phyloP scores from a whole-genome alignment of 1,284 basidiomycete genomes.

The Lentinus polychrous region DNA sequence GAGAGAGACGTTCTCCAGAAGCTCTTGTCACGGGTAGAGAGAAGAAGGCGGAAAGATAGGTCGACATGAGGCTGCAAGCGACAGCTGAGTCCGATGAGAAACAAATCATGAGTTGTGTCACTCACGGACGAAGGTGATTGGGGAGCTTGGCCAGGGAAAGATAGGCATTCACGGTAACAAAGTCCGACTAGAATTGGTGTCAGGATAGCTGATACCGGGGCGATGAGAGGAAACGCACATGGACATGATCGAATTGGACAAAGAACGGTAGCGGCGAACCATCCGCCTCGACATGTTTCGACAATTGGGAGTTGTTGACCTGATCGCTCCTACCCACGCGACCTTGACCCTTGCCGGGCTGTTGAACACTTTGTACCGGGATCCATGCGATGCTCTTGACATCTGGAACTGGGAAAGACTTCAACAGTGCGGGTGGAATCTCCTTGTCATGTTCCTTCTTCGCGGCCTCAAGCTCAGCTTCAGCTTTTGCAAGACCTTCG shows the following conservation, averaged over 20 bases:
- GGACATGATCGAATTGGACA: slow-evolving; percentile 85
- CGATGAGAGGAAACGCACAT: slow-evolving; percentile 38
- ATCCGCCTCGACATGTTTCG: slow-evolving; percentile 68
- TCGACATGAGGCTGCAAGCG: slow-evolving; percentile 58
- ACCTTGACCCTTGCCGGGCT: slow-evolving; percentile 44
- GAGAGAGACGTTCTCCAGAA: slow-evolving; percentile 64
- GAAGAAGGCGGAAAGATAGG: slow-evolving; percentile 88
- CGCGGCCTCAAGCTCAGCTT: slow-evolving; percentile 69
- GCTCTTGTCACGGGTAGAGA: slow-evolving; percentile 76
- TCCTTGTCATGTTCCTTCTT: slow-evolving; percentile 83
- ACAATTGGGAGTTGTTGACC: slow-evolving; percentile 33
- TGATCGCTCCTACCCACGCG: slow-evolving; percentile 20
- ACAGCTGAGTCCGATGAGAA: slow-evolving; percentile 7
- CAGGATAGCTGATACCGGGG: background rate
- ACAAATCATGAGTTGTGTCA: slow-evolving; percentile 12
- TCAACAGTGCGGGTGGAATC: slow-evolving; percentile 79
- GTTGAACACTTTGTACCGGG: slow-evolving; percentile 77
- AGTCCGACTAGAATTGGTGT: slow-evolving; percentile 65
- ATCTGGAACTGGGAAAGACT: slow-evolving; percentile 81
- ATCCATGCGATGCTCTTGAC: slow-evolving; percentile 94
- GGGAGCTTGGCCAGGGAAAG: slow-evolving; percentile 74
- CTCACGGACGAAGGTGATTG: slow-evolving; percentile 70
- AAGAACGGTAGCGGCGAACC: slow-evolving; percentile 76
- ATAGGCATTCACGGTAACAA: slow-evolving; percentile 77
- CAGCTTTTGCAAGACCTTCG: slow-evolving; percentile 73